phyloP scores from a whole-genome alignment of 257 asterid species.

The Cruciata laevipes region DNA sequence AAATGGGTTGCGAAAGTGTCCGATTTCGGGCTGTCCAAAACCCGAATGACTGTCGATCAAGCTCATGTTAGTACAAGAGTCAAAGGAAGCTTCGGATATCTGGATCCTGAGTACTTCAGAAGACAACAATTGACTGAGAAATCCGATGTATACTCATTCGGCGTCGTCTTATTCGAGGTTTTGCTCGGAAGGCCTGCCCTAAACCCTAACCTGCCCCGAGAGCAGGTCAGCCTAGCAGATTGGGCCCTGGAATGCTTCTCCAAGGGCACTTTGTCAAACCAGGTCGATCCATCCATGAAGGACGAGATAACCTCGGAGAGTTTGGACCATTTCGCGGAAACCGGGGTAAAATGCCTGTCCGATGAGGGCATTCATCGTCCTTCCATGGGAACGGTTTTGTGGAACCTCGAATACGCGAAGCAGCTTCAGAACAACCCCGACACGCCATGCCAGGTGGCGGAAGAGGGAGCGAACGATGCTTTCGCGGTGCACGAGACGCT shows the following conservation, averaged over 20 bases:
- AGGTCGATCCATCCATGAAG: constrained; percentile 41
- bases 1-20: constrained; percentile 76
- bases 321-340: constrained; percentile 39
- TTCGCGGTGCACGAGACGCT: constrained; percentile 27
- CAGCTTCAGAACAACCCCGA: constrained; percentile 41
- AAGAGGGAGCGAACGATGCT: constrained; percentile 31
- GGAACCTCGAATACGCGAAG: constrained; percentile 58
- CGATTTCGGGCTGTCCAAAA: constrained; percentile 72
- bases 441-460: constrained; percentile 25
- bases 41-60: constrained; percentile 38
- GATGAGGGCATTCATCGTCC: constrained; percentile 57
- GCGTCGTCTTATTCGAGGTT: constrained; percentile 65
- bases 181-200: constrained; percentile 65
- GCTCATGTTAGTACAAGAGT: constrained; percentile 68
- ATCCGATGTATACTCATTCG: constrained; percentile 71
- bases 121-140: constrained; percentile 71
- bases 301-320: constrained; percentile 37
- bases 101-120: constrained; percentile 70
- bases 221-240: constrained; percentile 62
- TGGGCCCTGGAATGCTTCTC: constrained; percentile 40
- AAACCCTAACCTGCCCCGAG: constrained; percentile 40
- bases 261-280: constrained; percentile 24
- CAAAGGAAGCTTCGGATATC: constrained; percentile 77
- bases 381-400: constrained; percentile 62
- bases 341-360: constrained; percentile 54